Evolutionary conservation across 2,329 filamentous ascomycete genomes (phyloP), one percentile per base, ranked within the genome.

Genomic region (Aspergillus pseudotamarii): DNA sequence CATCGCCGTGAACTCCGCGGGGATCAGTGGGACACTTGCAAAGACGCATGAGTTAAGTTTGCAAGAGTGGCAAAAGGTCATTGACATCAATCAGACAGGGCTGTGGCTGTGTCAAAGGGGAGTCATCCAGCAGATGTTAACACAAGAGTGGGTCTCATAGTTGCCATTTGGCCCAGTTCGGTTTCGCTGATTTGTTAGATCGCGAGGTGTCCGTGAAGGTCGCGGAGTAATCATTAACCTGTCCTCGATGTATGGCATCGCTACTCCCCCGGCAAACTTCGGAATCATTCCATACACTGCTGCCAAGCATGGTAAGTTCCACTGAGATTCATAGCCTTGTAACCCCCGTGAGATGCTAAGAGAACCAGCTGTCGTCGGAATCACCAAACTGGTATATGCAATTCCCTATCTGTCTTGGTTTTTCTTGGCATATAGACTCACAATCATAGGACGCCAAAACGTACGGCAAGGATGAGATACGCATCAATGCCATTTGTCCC

Each of bases 401-500:
- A 26, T 3, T 2, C 28, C 21, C 21, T 26, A 48, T 48, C 23
- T 6, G 4, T 21, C 26, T 32, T 11, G n/a, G 34, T 6, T 16
- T 34, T 45, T 8, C 43, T 14, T 32, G 28, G 53, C 8, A 12
- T 16, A 6, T 32, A 16, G 5, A 46, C 59, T 70, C 48, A 69
- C 34, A 57, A 16, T 12, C 14, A 41, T 32, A 73, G 70, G 72
- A 73, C 34, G 85, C 82, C 8, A 80, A 82, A 64, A 76, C 78
- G 0, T 88, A 88, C 71, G 84, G 81, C 0, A 70, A 76, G 2
- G 68, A 79, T 34, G 81, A 80, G 14, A 86, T 88, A 61, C 82
- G 85, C 36, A 84, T 89, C 73, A 89, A 88, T 69, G 85, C 84
- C 2, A 82, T 88, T 6, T 88, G 86, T 63, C 86, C 86, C 0